Evolutionary conservation across 2,329 filamentous ascomycete genomes (phyloP), one percentile per base, ranked within the genome.

Genomic region (Alternaria tenuissima): DNA sequence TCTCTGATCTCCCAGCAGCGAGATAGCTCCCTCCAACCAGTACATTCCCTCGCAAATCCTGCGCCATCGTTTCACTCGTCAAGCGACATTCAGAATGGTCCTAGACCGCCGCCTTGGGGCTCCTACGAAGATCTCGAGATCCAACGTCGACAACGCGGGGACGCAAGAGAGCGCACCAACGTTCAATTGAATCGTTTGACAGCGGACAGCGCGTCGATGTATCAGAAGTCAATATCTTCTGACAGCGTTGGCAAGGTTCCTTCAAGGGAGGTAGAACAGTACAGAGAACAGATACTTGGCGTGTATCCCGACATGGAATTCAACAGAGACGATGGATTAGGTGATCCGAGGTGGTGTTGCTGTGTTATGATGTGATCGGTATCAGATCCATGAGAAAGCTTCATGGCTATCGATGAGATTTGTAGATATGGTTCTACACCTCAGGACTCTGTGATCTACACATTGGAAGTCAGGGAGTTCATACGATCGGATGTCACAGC

Each of bases 301-400:
- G 47, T 71, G 8, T 72, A 72, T 55, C 69, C 68, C 5, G 69
- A 72, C 32, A 65, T 72, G 62, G 53, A 57, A 28, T 69, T 72
- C 42, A 63, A 67, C 48, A 63, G 62, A 14, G 60, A 38, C 26
- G 55, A 58, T 1, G 62, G 63, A 1, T 60, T 55, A 16, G 52
- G 59, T 2, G 55, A 32, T 20, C 34, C 48, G 24, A 18, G 26
- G 26, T 57, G 55, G 12, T 64, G 44, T 32, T 68, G 55, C 36
- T 71, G 69, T 53, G 47, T 59, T 5, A 43, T 70, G 5, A 69
- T 70, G 66, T 71, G 51, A 67, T 5, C 7, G 9, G 42, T 44
- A 18, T 9, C 5, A n/a, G 8, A 11, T 44, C 5, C 22, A 44
- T 24, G 24, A 26, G 26, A 32, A 30, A 20, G 20, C 5, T 26